These are phyloP conservation scores for Metarhizium anisopliae DNA, from an alignment of 2,329 filamentous ascomycete species.

Conservation along the genomic window DNA sequence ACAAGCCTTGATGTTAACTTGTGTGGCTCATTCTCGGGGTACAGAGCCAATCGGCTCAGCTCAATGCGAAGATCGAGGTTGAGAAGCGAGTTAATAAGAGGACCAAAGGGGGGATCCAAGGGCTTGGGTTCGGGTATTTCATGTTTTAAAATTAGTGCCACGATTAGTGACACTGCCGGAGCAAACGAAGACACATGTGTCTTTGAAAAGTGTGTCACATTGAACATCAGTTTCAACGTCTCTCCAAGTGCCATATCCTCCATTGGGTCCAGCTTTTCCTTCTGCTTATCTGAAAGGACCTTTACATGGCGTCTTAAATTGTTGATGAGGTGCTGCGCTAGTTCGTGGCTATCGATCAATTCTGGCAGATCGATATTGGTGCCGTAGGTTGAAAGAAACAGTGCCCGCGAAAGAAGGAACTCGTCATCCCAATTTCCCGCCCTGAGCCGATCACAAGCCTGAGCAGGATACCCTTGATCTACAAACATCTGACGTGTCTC, in stretches of 20 bases:
- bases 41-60: constrained; percentile 47
- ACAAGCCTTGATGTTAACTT: constrained; percentile 57
- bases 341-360: constrained; percentile 33
- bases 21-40: constrained; percentile 53
- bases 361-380: constrained; percentile 37
- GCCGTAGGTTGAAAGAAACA: constrained; percentile 40
- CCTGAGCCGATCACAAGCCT: constrained; percentile 63
- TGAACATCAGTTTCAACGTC: constrained; percentile 82
- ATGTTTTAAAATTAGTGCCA: constrained; percentile 57
- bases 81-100: constrained; percentile 70
- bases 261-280: constrained; percentile 43
- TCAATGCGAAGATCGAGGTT: constrained; percentile 62
- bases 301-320: constrained; percentile 65
- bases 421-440: constrained; percentile 73
- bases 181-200: constrained; percentile 54
- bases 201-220: constrained; percentile 68
- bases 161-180: constrained; percentile 57
- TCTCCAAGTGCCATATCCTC: constrained; percentile 74
- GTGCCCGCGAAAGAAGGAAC: constrained; percentile 53
- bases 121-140: constrained; percentile 53
- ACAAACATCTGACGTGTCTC: constrained; percentile 34
- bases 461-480: constrained; percentile 43
- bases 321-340: constrained; percentile 50
- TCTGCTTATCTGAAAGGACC: constrained; percentile 20
- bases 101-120: constrained; percentile 61